Evolutionary conservation across 257 asterid genomes (phyloP), one percentile per base, ranked within the genome.

Genomic region (Phtheirospermum japonicum): DNA sequence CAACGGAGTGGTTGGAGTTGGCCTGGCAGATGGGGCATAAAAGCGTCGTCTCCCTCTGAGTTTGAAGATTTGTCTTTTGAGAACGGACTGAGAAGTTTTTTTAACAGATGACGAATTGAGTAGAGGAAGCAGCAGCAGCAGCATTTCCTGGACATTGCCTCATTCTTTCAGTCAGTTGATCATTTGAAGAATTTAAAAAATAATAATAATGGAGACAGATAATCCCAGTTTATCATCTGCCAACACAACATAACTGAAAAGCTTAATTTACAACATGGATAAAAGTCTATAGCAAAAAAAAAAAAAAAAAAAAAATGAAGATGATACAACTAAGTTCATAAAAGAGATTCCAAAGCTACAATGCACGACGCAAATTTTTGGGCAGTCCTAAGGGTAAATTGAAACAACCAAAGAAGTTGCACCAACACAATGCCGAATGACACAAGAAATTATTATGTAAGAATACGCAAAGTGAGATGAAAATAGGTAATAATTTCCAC

Each of bases 121-220:
- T 69, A 89, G 96, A 65, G 99, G 99, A 65, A 92, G 95, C 76
- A 88, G 89, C 82, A 88, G 68, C 71, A 92, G 65, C 75, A 88
- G 70, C 97, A 88, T 85, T 85, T 92, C 98, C 97, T 92, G 90
- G 77, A 78, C 1, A 6, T 48, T 34, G 37, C 31, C 46, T 36
- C 34, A 16, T 49, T 67, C 57, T 70, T 46, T 75, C 72, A 81
- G 76, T 62, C 14, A 26, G 51, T 34, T n/a, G 65, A 63, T 58
- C 46, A 59, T 40, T 51, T 36, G 54, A 16, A 42, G 0, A 42
- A 58, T 46, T 43, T 11, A 45, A 14, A 14, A 6, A 40, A 63
- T 30, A 18, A 30, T 2, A 16, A 66, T 51, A 48, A 40, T 60
- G 31, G 70, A 36, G 51, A 63, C 9, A 71, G 67, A 49, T 3